Evolutionary conservation across 1,139 yeast genomes (phyloP), one percentile per base, ranked within the genome.

Genomic region (Yamadazyma triangularis): DNA sequence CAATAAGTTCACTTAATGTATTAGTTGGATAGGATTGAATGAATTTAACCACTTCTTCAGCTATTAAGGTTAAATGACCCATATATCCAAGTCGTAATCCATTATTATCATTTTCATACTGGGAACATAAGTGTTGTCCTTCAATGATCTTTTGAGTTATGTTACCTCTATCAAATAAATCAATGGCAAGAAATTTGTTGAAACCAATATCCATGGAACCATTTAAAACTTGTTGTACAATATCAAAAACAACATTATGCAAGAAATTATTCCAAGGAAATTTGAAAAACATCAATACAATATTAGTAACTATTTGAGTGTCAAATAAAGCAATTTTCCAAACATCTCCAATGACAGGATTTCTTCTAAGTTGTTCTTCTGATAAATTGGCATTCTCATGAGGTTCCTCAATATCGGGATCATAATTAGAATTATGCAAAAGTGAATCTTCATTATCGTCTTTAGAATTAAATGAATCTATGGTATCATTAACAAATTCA

Each of bases 241-340:
- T 86, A 58, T 91, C 99, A 62, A 91, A 91, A 7, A 91, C 96
- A 35, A 93, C 98, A 51, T 91, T 91, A 60, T 91, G 99, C 60
- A 94, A 70, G 52, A 91, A 91, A 55, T 91, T 91, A 58, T 91
- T 91, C 98, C 99, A 91, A 4, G 98, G 98, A 58, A 88, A 91
- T 46, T 74, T 73, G 71, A 89, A 84, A 53, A 91, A 89, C 83
- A 91, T 81, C 23, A 78, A 63, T 35, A 89, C 61, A 33, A 91
- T 85, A 30, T 82, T 79, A 27, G 86, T 73, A 30, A 91, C 73
- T 35, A 91, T 83, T 42, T 79, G 79, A 33, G 85, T 82, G 54
- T 91, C 96, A 47, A 79, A 81, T 26, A 91, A 65, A 4, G 95
- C 79, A 39, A 89, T 84, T 57, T 91, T 91, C 52, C 93, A 71